Base-by-base conservation (phyloP, 2,329 filamentous ascomycete genomes). In the Penicillium sp. region DNA sequence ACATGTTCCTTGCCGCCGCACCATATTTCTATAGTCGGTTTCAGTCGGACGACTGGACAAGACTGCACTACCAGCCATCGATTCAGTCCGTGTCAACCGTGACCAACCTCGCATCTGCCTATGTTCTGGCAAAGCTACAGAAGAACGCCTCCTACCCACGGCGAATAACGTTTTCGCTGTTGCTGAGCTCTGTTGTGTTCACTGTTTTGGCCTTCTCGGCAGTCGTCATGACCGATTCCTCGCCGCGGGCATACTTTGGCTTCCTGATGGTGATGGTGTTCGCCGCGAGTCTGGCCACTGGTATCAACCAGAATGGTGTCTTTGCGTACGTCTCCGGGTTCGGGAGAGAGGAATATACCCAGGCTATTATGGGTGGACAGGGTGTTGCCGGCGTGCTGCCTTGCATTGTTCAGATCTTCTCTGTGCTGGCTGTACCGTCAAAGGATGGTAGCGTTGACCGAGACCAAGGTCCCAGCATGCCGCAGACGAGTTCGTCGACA, bases 1-100 rank as follows among this genome's bases (percentile, higher is more conserved):
- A 97, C 78, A 97, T 97, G 93, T 97, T 97, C 74, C 84, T 97
- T 64, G 93, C 94, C 43, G 91, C 93, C 9, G 90, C 91, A 1
- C 91, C 93, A 5, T 97, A 97, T 79, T 97, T 97, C 76, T 86
- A 92, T 68, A 81, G 80, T 47, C 90, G 93, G 64, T 96, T 97
- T 73, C 77, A 82, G 43, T 80, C 82, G 57, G 84, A 87, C 69
- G 77, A 84, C 51, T 89, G 85, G 81, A 87, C 95, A 54, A 81
- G 87, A 35, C 80, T 84, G 60, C 90, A 91, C 78, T 97, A 96
- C 77, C 93, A 97, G 72, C 88, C 93, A 11, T 87, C 90, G 56
- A 93, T 97, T 69, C 83, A 95, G 56, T 89, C 91, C 33, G 88
- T 95, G 28, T 94, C 89, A 49, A 96, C 91, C 2, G 73, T 92